Base-by-base conservation (phyloP, 306 rosid genomes). In the Chamaecrista fasciculata region DNA sequence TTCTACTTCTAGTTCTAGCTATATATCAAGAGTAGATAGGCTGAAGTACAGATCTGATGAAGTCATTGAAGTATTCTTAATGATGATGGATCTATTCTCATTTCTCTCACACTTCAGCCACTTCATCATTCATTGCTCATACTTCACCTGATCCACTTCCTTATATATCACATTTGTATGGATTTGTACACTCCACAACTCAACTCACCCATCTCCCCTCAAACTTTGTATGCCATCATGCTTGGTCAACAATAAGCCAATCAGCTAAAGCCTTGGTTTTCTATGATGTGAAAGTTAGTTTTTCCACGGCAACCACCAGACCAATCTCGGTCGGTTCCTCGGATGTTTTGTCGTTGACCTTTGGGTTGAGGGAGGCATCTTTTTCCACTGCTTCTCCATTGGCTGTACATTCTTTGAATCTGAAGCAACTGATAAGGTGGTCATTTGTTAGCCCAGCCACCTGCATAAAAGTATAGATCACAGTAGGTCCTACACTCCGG, bases 361-460 rank as follows among this genome's bases (percentile, higher is more conserved):
- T 81, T 43, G 74, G 71, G 58, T 80, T 66, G 64, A 76, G 56
- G 10, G 59, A 71, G 60, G 71, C 72, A 26, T 78, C 87, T 71
- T 73, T 81, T 71, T n/a, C 76, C 46, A 71, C 68, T 40, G 57
- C 60, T 80, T 77, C 86, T 46, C 74, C 64, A 11, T 67, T 67
- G 63, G 63, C 76, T 68, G 59, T 55, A 70, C 91, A 87, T 40
- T 78, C 91, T 85, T 74, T 79, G 77, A 83, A 87, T 79, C 94
- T 83, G 84, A 90, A 87, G 87, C 94, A 90, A 78, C 80, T 67
- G 31, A 82, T 57, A 63, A 90, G 91, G 76, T 87, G 91, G 74
- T 85, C 94, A 66, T 87, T 87, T 19, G 84, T 87, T 74, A 90
- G 80, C 23, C 94, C 94, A 49, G 91, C 91, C 47, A 87, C 96